phyloP scores from a whole-genome alignment of 2,329 filamentous ascomycete species.

The Truncatella angustata region DNA sequence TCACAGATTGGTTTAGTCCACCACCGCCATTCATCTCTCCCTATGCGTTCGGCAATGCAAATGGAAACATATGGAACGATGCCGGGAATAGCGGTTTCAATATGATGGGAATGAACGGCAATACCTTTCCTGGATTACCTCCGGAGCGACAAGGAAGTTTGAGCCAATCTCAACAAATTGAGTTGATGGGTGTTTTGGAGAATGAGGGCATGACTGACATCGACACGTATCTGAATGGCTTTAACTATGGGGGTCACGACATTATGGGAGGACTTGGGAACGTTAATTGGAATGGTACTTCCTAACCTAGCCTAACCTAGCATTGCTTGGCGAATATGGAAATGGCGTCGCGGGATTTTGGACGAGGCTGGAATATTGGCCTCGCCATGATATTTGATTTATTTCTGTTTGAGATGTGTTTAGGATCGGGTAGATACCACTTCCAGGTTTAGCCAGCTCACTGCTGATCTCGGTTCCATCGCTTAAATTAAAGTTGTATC shows the following conservation, averaged over 20 bases:
- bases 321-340: neutral
- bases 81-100: constrained; percentile 20
- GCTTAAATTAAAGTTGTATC: too few species aligned
- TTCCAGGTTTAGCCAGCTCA: neutral
- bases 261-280: neutral
- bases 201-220: constrained; percentile 64
- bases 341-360: constrained; percentile 5
- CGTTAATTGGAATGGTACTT: neutral
- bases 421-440: constrained; percentile 3
- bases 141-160: constrained; percentile 64
- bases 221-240: constrained; percentile 53
- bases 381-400: too few species aligned
- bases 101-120: constrained; percentile 20
- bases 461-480: neutral
- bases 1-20: constrained; percentile 51
- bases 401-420: neutral
- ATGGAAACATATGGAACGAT: constrained; percentile 27
- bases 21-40: constrained; percentile 53
- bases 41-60: constrained; percentile 44
- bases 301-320: neutral
- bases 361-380: too few species aligned
- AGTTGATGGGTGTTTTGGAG: constrained; percentile 79
- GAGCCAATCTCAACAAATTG: constrained; percentile 76
- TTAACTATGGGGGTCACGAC: constrained; percentile 17
- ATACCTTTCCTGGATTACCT: constrained; percentile 25